Percentiles rank a stretch among this genome's conserved stretches.
Evolutionary conservation across 768 basidiomycete genomes (phyloP).

Genomic region (Fistulinella prunicolor): DNA sequence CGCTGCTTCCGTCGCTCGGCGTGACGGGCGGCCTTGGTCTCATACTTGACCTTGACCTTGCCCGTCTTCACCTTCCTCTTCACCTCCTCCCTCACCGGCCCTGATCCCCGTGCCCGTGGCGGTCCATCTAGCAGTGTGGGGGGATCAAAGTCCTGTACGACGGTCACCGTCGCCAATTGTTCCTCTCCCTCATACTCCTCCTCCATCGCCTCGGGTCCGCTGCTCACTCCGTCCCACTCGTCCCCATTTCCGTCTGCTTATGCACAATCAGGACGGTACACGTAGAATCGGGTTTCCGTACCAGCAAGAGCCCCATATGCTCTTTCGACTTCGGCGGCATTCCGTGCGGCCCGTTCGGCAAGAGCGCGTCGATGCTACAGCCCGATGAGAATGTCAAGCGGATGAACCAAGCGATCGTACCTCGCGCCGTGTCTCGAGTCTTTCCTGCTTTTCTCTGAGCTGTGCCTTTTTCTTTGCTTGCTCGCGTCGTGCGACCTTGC

Average conservation of each 20-base stretch:
- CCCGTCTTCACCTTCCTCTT: constrained; percentile 20
- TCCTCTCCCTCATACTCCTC: constrained; percentile 83
- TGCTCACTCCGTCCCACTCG: constrained; percentile 47
- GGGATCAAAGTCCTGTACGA: constrained; percentile 89
- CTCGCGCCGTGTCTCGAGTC: constrained; percentile 73
- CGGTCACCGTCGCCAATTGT: constrained; percentile 82
- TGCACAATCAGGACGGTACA: constrained; percentile 12
- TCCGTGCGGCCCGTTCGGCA: constrained; percentile 72
- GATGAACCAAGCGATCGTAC: constrained; percentile 40
- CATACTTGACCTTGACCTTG: constrained; percentile 51
- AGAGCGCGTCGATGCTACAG: constrained; percentile 73
- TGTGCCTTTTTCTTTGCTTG: constrained; percentile 69
- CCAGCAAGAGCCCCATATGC: constrained; percentile 60
- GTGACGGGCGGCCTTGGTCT: constrained; percentile 66
- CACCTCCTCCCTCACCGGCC: background rate
- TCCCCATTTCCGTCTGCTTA: constrained; percentile 35
- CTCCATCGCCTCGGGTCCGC: constrained; percentile 40
- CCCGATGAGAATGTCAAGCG: constrained; percentile 11
- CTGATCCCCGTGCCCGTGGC: constrained; percentile 10
- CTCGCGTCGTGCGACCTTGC: constrained; percentile 83
- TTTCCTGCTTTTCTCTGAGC: constrained; percentile 74
- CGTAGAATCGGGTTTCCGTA: constrained; percentile 23
- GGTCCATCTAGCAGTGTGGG: constrained; percentile 53
- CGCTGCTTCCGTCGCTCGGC: constrained; percentile 61
- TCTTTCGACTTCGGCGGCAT: constrained; percentile 72